Evolutionary conservation across 2,329 filamentous ascomycete genomes (phyloP), one percentile per base, ranked within the genome.

Genomic region (Monosporascus sp.): DNA sequence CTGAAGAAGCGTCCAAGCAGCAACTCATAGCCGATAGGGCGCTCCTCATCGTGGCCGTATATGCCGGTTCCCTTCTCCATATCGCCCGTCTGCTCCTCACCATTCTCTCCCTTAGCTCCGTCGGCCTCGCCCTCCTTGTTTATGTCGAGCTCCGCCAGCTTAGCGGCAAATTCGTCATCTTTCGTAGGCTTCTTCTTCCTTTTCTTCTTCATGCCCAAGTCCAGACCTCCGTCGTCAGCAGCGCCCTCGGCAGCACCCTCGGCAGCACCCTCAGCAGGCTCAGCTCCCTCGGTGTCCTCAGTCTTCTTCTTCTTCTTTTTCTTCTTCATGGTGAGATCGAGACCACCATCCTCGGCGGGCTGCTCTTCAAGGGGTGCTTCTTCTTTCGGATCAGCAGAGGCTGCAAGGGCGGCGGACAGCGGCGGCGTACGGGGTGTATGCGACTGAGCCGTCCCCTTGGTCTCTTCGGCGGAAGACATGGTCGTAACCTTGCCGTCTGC

Each of bases 1-100:
- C 84, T 87, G 83, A 97, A 99, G 82, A 99, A 99, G 63, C 94
- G 90, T 67, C 81, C 82, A 60, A 97, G 85, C 49, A 99, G 85
- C 58, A 91, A 81, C 66, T 85, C 82, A 81, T 97, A 99, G 68
- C 81, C 85, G 73, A 97, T 90, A 59, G 85, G 72, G 68, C 85
- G 84, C 53, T 82, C 85, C 70, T 87, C 83, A 67, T 92, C 84
- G 77, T 96, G 91, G 60, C 81, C 76, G 90, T 90, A 97, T 74
- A 96, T 89, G 57, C 92, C 92, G 44, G 90, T 96, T 62, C 92
- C 92, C 69, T 85, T 82, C 63, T 92, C 85, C 78, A 91, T 87
- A 66, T 96, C 90, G 61, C 90, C 91, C 53, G 80, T 83, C 60
- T 85, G 74, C 45, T 79, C 77, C 51, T 81, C 77, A 45, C 74